Evolutionary conservation across 345 rosid species (phyloP).

Genomic region (Rhodamnia argentea): DNA sequence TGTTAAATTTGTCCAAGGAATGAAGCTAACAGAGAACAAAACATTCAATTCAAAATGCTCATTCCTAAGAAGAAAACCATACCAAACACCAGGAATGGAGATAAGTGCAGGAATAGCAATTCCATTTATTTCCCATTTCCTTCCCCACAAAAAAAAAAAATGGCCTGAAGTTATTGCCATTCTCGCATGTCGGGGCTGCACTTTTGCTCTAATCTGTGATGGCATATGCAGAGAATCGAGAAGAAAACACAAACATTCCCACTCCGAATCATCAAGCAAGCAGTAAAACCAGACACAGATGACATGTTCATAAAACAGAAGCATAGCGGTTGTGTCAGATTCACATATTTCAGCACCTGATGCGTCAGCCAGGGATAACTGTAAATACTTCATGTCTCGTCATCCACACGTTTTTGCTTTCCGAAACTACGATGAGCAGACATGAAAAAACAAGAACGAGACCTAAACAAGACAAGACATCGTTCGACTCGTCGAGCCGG

Average conservation of each 20-base stretch:
- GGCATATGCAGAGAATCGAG: background rate
- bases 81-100: background rate
- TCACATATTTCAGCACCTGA: background rate
- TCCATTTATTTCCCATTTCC: background rate
- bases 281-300: background rate
- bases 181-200: background rate
- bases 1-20: background rate
- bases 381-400: background rate
- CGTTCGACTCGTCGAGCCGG: background rate
- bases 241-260: background rate
- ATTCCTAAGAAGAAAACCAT: background rate
- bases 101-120: background rate
- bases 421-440: background rate
- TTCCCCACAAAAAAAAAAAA: background rate
- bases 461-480: background rate
- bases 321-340: background rate
- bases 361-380: background rate
- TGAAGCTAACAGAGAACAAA: background rate
- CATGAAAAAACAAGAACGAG: background rate
- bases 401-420: background rate
- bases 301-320: background rate
- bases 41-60: background rate
- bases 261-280: background rate
- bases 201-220: background rate
- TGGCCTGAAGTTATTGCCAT: background rate